These are phyloP conservation scores for Escovopsis sp. DNA, from an alignment of 2,329 filamentous ascomycete species.

Conservation along the genomic window DNA sequence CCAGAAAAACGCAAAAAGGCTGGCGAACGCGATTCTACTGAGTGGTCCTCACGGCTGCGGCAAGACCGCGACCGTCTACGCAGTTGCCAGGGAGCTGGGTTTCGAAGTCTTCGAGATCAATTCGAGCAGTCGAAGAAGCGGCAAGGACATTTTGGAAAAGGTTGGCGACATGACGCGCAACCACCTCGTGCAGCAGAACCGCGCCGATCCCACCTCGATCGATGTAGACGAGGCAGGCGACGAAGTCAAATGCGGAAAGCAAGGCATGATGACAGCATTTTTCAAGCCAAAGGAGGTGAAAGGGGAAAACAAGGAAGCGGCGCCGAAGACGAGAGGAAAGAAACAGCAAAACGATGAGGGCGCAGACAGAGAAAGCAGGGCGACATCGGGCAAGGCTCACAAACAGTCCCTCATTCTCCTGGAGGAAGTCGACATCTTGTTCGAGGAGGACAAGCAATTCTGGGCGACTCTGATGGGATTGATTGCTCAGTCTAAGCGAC, in stretches of 20 bases:
- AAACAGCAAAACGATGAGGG: constrained; percentile 9
- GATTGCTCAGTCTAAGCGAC: constrained; percentile 72
- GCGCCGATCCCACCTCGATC: constrained; percentile 13
- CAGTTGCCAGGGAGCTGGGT: constrained; percentile 77
- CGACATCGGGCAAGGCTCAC: constrained; percentile 37
- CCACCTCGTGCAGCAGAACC: constrained; percentile 56
- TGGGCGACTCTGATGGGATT: constrained; percentile 71
- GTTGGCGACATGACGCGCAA: constrained; percentile 97
- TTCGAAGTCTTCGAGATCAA: constrained; percentile 97
- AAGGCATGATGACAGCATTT: constrained; percentile 68
- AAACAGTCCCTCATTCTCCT: constrained; percentile 90
- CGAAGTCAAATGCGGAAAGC: constrained; percentile 52
- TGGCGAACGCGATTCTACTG: constrained; percentile 68
- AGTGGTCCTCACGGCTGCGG: constrained; percentile 84
- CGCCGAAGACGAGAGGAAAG: constrained; percentile 6
- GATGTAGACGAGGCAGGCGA: constrained; percentile 19
- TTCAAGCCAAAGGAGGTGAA: constrained; percentile 44
- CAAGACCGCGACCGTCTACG: constrained; percentile 86
- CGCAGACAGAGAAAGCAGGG: constrained; percentile 16
- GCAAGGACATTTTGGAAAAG: constrained; percentile 78
- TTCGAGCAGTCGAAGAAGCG: constrained; percentile 64
- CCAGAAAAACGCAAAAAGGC: constrained; percentile 29
- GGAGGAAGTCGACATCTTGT: constrained; percentile 87
- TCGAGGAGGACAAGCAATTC: constrained; percentile 91
- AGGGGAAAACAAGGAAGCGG: neutral